Evolutionary conservation across 2,329 filamentous ascomycete species (phyloP).

Genomic region (Penicillium sp.): DNA sequence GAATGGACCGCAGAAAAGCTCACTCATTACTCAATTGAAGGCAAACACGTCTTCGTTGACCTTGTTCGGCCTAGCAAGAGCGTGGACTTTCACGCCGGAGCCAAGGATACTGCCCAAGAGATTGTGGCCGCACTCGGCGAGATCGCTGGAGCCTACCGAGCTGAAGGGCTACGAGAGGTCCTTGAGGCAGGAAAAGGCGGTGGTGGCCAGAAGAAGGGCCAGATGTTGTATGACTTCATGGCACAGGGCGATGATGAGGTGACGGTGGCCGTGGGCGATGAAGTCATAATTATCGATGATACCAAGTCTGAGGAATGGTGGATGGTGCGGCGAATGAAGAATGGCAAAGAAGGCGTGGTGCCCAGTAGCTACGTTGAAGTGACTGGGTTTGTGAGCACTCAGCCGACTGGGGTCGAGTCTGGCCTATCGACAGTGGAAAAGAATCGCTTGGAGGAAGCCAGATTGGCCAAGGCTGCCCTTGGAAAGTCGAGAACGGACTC

Average conservation of each 20-base stretch:
- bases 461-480: constrained; percentile 73
- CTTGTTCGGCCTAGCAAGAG: constrained; percentile 88
- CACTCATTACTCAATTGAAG: constrained; percentile 96
- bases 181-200: constrained; percentile 70
- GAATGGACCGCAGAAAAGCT: constrained; percentile 94
- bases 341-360: constrained; percentile 90
- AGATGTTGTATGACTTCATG: constrained; percentile 91
- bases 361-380: constrained; percentile 95
- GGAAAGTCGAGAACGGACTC: constrained; percentile 57
- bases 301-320: constrained; percentile 96
- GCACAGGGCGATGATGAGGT: constrained; percentile 96
- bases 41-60: constrained; percentile 96
- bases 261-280: constrained; percentile 81
- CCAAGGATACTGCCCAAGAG: constrained; percentile 93
- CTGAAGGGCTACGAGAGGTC: constrained; percentile 77
- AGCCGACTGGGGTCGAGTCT: constrained; percentile 53
- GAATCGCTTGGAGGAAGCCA: constrained; percentile 71
- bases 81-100: constrained; percentile 92
- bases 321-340: constrained; percentile 87
- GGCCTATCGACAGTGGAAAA: constrained; percentile 70
- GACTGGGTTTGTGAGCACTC: constrained; percentile 60
- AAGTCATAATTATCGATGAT: constrained; percentile 86
- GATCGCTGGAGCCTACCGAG: constrained; percentile 76
- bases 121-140: constrained; percentile 86
- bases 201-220: constrained; percentile 70